Evolutionary conservation across 345 rosid species (phyloP), one percentile per base, ranked within the genome.

Genomic region (Atalantia buxifolia): DNA sequence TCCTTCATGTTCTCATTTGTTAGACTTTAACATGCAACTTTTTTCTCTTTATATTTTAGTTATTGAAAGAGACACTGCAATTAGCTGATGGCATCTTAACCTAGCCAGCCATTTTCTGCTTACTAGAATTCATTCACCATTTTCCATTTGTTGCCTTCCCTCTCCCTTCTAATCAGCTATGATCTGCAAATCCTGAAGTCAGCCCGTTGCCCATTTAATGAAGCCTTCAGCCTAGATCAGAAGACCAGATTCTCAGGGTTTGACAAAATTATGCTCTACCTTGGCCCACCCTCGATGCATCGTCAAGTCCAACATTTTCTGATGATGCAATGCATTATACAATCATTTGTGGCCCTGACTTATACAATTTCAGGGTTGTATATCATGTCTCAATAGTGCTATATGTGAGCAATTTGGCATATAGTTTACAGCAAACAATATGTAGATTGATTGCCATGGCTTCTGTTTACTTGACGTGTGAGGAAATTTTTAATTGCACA

Each of bases 141-240:
- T 76, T 76, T 76, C 72, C 79, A 77, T 64, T 60, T 70, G 61
- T 71, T 57, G 83, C 84, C 86, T 80, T 83, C 82, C 84, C 81
- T 76, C 66, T 69, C 69, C 77, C 72, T 78, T 81, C 77, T 69
- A 83, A 78, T 81, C 86, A 85, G 84, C 76, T 72, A 81, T 81
- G 82, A 81, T 71, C 81, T 76, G 60, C 86, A 68, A 75, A 82
- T 77, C 80, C 81, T 79, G 88, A 78, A 65, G 81, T 74, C 77
- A 50, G 68, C 81, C 83, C 72, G 74, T 74, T 78, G 76, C 69
- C 81, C 81, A 8, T 65, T 81, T 81, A 79, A 76, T 78, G 86
- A 78, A 79, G 81, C 84, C 86, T 75, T 73, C 84, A 48, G 82
- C 76, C 82, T 82, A 82, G 78, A 76, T 72, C 76, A 76, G 80